These are phyloP conservation scores for Condylostoma magnum DNA, from an alignment of 169 alveolate genomes.

Conservation along the genomic window DNA sequence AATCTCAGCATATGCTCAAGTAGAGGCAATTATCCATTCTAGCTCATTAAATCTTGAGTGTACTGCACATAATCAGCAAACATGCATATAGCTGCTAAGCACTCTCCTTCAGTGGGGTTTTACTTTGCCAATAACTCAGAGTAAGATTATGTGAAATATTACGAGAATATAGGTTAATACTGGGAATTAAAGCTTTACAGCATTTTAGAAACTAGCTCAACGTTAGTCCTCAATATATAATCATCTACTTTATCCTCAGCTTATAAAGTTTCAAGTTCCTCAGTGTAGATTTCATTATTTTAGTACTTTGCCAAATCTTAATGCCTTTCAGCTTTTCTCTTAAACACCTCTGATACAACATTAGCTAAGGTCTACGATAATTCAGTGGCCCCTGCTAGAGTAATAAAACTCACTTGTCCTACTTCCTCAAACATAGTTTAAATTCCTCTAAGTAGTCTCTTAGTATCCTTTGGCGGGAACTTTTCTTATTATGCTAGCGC, in stretches of 20 bases:
- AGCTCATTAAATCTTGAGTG: constrained; percentile 27
- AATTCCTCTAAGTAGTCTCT: constrained; percentile 4
- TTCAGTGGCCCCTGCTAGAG: constrained; percentile 14
- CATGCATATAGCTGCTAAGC: constrained; percentile 18
- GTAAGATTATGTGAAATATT: constrained; percentile 8
- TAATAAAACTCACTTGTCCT: neutral
- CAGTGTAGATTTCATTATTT: constrained; percentile 23
- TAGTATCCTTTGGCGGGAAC: constrained; percentile 5
- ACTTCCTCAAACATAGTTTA: neutral
- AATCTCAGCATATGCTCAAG: constrained; percentile 19
- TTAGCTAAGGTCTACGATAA: neutral
- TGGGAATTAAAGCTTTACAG: neutral
- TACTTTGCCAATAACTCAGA: neutral
- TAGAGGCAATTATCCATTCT: neutral
- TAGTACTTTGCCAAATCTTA: neutral
- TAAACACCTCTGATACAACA: constrained; percentile 7
- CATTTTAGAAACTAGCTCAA: constrained; percentile 9
- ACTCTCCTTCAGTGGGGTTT: constrained; percentile 8
- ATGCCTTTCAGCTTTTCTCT: constrained; percentile 12
- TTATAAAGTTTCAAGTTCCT: neutral
- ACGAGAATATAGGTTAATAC: neutral
- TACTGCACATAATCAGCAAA: constrained; percentile 27
- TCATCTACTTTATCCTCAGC: constrained; percentile 10
- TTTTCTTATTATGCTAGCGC: neutral
- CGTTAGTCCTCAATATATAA: neutral